Conservation (phyloP, 768 basidiomycete species). For the Boletus pseudo-olivaceus region DNA sequence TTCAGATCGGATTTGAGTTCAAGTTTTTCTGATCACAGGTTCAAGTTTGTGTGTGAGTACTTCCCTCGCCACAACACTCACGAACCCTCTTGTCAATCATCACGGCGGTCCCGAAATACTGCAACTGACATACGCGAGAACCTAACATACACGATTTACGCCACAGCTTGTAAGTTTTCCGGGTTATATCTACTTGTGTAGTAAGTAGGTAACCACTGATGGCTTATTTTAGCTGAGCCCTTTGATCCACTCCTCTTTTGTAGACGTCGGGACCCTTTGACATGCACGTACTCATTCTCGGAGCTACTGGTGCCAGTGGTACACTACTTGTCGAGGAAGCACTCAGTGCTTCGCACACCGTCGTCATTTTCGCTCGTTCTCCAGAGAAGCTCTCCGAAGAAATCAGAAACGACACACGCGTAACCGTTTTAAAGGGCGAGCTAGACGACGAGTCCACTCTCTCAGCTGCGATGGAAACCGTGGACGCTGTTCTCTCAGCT, state of each 20-base stretch:
- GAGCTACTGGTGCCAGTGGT: constrained; percentile 64
- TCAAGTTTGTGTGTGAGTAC: not conserved
- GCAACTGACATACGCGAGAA: not conserved
- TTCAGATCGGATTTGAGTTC: not conserved
- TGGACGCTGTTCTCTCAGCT: constrained; percentile 62
- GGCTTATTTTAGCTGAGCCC: not conserved
- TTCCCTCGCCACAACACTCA: not conserved
- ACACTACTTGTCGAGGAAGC: constrained; percentile 53
- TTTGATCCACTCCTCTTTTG: not conserved
- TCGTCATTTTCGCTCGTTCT: constrained; percentile 63
- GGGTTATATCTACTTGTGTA: too few species aligned
- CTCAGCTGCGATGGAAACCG: constrained; percentile 49
- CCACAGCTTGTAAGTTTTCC: too few species aligned
- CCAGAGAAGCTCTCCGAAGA: constrained; percentile 60
- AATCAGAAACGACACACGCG: constrained; percentile 39
- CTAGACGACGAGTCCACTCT: constrained; percentile 51
- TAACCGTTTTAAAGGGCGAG: constrained; percentile 52
- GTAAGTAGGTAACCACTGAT: not conserved
- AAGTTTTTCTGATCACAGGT: not conserved
- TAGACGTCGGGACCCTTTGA: not conserved
- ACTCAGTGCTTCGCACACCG: constrained; percentile 40
- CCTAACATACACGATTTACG: too few species aligned
- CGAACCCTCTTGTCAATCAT: not conserved
- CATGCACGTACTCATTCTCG: constrained; percentile 64
- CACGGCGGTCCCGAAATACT: not conserved